A percentile compares a stretch with the other conserved stretches of the same genome.
Evolutionary conservation across 768 basidiomycete species (phyloP).

Genomic region (Mycena indigotica): DNA sequence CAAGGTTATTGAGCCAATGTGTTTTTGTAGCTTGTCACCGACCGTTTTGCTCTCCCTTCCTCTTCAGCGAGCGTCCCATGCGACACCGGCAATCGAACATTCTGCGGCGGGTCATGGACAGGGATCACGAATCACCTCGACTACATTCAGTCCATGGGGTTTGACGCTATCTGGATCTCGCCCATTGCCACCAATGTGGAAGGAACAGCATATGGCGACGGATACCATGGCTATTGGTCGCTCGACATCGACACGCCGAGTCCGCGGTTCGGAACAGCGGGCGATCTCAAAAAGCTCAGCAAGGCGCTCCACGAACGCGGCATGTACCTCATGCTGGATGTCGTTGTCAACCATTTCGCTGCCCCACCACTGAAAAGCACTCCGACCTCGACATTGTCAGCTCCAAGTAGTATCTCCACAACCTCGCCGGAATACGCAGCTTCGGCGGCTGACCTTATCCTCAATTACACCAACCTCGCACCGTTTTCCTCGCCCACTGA

Average conservation of each 20-base stretch:
- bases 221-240: slow-evolving; percentile 67
- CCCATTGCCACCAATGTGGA: slow-evolving; percentile 68
- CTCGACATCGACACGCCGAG: slow-evolving; percentile 66
- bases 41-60: slow-evolving; percentile 63
- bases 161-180: slow-evolving; percentile 79
- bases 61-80: slow-evolving; percentile 47
- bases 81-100: slow-evolving; percentile 55
- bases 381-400: not conserved
- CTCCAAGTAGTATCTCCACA: too few species aligned
- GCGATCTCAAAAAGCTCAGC: slow-evolving; percentile 71
- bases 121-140: slow-evolving; percentile 66
- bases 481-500: slow-evolving; percentile 31
- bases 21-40: slow-evolving; percentile 53
- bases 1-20: not conserved
- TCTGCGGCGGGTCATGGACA: slow-evolving; percentile 75
- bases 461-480: slow-evolving; percentile 32
- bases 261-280: slow-evolving; percentile 67
- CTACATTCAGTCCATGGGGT: slow-evolving; percentile 74
- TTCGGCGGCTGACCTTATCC: slow-evolving; percentile 7
- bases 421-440: not conserved
- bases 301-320: slow-evolving; percentile 66
- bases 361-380: slow-evolving; percentile 21
- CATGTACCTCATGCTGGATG: slow-evolving; percentile 70
- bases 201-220: slow-evolving; percentile 65
- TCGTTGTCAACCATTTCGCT: slow-evolving; percentile 69